Percentiles rank a stretch among this genome's conserved stretches.
Conservation (phyloP, 257 asterid genomes). For the Buddleja alternifolia region DNA sequence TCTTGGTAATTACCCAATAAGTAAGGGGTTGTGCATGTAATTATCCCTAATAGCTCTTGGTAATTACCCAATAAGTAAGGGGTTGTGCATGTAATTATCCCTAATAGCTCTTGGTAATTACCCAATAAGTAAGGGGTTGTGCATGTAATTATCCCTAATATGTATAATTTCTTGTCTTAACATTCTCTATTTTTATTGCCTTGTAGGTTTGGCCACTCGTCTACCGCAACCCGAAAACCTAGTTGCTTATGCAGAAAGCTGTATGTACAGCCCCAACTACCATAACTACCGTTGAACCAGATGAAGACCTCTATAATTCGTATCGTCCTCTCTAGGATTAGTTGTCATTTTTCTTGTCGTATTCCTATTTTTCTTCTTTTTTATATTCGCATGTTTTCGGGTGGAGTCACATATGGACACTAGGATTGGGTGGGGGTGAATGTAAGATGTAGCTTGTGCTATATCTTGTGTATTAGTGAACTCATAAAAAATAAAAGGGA, state of each 20-base stretch:
- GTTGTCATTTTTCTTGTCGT: not conserved
- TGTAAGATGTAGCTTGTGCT: constrained; percentile 32
- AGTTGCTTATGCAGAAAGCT: constrained; percentile 78
- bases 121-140: too few relatives aligned
- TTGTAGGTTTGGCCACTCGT: constrained; percentile 91
- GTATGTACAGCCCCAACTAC: constrained; percentile 97
- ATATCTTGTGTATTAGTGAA: constrained; percentile 31
- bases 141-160: too few relatives aligned
- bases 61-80: too few relatives aligned
- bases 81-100: too few relatives aligned
- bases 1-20: too few relatives aligned
- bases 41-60: too few relatives aligned
- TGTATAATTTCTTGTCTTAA: not conserved
- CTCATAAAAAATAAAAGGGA: not conserved
- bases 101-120: too few relatives aligned
- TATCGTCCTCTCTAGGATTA: constrained; percentile 2
- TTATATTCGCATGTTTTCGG: constrained; percentile 4
- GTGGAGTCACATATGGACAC: constrained; percentile 3
- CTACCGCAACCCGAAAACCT: constrained; percentile 82
- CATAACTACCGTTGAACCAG: constrained; percentile 69
- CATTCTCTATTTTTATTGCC: not conserved
- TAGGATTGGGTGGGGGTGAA: constrained; percentile 37
- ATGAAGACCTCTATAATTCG: not conserved
- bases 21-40: too few relatives aligned
- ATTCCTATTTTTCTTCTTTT: not conserved